These are phyloP conservation scores for Aspergillus ochraceoroseus DNA, from an alignment of 2,329 filamentous ascomycete genomes.

Conservation along the genomic window DNA sequence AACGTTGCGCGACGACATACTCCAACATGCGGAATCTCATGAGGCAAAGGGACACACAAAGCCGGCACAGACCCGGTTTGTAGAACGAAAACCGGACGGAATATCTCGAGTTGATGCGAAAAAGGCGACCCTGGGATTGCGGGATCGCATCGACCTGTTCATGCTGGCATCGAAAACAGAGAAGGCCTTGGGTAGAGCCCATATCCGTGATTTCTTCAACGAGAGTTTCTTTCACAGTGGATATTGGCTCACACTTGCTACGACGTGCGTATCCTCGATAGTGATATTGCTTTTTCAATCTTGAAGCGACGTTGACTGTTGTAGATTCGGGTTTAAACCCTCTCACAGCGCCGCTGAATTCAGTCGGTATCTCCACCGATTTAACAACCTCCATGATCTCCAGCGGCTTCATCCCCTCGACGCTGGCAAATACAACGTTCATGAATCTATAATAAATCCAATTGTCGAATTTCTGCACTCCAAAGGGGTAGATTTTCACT, in stretches of 20 bases:
- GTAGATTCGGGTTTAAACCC: constrained; percentile 28
- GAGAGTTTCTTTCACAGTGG: constrained; percentile 24
- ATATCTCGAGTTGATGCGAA: constrained; percentile 9
- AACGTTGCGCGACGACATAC: constrained; percentile 21
- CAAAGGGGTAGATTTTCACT: constrained; percentile 27
- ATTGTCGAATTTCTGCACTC: constrained; percentile 24
- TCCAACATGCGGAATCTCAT: constrained; percentile 8
- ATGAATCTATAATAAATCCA: constrained; percentile 27
- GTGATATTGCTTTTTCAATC: background rate
- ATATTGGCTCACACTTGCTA: constrained; percentile 27
- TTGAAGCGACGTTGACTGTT: background rate
- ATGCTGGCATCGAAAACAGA: constrained; percentile 17
- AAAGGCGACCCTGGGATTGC: constrained; percentile 13
- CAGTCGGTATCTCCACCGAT: constrained; percentile 23
- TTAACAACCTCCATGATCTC: constrained; percentile 22
- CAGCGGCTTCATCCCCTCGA: constrained; percentile 20
- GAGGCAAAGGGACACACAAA: background rate
- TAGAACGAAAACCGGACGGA: constrained; percentile 9
- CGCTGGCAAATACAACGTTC: constrained; percentile 22
- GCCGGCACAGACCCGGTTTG: constrained; percentile 15
- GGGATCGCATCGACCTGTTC: constrained; percentile 22
- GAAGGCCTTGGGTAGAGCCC: constrained; percentile 17
- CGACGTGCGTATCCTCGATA: constrained; percentile 16
- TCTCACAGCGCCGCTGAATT: constrained; percentile 31
- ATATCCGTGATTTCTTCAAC: constrained; percentile 18